phyloP scores from a whole-genome alignment of 208 protist genomes.

The Trypanosomatidae sp. region DNA sequence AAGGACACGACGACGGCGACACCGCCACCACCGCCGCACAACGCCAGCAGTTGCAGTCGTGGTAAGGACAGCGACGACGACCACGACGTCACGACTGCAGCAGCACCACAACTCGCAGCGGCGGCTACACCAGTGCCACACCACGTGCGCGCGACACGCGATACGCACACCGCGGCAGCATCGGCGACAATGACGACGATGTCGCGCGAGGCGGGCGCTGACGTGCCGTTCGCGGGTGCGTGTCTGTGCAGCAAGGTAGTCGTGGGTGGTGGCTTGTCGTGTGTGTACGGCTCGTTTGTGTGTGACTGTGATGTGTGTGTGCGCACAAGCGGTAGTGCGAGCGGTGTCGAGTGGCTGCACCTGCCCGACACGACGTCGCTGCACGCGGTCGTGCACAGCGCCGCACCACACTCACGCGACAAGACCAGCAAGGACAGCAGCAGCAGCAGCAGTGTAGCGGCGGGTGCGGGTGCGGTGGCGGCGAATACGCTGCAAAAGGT shows the following conservation, averaged over 20 bases:
- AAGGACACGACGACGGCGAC: no score
- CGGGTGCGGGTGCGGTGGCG: constrained; percentile 4
- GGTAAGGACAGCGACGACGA: no score
- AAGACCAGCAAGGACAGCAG: no score
- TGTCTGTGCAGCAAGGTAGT: constrained; percentile 40
- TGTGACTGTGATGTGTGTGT: constrained; percentile 51
- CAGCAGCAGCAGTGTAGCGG: background rate
- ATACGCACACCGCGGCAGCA: background rate
- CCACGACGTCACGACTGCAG: no score
- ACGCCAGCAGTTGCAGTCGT: no score
- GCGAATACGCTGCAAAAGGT: constrained; percentile 6
- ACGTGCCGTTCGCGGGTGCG: constrained; percentile 18
- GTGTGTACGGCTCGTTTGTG: constrained; percentile 65
- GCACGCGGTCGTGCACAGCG: no score
- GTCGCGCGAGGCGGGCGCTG: background rate
- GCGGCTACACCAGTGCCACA: no score
- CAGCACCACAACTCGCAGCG: no score
- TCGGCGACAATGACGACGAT: constrained; percentile 1
- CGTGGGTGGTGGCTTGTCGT: constrained; percentile 22
- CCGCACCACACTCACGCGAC: no score
- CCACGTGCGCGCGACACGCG: no score
- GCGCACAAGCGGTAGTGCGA: constrained; percentile 15
- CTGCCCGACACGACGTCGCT: constrained; percentile 44
- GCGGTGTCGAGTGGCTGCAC: constrained; percentile 71
- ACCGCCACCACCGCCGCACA: no score